Evolutionary conservation across 2,329 filamentous ascomycete species (phyloP).

Genomic region (Ascochyta rabiei): DNA sequence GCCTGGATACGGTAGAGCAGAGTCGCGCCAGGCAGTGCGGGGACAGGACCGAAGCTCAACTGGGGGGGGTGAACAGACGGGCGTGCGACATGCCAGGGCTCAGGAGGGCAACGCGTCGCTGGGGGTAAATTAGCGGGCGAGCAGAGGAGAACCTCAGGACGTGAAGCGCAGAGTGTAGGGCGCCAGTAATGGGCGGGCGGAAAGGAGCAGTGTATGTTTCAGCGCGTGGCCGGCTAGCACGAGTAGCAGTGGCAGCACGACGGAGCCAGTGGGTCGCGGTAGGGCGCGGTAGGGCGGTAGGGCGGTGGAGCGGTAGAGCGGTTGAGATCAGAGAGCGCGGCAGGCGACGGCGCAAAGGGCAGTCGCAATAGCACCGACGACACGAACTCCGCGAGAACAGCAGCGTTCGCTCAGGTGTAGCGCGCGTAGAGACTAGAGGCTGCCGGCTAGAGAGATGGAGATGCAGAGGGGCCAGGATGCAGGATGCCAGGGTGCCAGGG

Average conservation of each 20-base stretch:
- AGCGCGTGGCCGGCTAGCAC: constrained; percentile 17
- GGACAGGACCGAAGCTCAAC: constrained; percentile 24
- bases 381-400: constrained; percentile 1
- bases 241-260: no score
- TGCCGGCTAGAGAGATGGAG: background rate
- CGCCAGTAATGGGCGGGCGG: constrained; percentile 26
- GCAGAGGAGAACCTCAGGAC: constrained; percentile 12
- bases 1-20: background rate
- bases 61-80: constrained; percentile 20
- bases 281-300: no score
- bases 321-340: no score
- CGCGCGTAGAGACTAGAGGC: constrained; percentile 1
- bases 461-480: constrained; percentile 2
- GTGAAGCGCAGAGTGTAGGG: constrained; percentile 19
- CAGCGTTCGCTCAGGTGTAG: constrained; percentile 5
- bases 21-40: constrained; percentile 23
- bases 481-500: background rate
- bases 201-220: constrained; percentile 31
- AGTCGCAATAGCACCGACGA: constrained; percentile 8
- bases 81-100: constrained; percentile 36
- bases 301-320: background rate
- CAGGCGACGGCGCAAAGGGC: constrained; percentile 8
- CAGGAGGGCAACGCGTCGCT: constrained; percentile 23
- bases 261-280: constrained; percentile 1
- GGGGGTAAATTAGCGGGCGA: constrained; percentile 13